Conservation (phyloP, 371 early-diverging fungal genomes). For the Mortierella sp. region DNA sequence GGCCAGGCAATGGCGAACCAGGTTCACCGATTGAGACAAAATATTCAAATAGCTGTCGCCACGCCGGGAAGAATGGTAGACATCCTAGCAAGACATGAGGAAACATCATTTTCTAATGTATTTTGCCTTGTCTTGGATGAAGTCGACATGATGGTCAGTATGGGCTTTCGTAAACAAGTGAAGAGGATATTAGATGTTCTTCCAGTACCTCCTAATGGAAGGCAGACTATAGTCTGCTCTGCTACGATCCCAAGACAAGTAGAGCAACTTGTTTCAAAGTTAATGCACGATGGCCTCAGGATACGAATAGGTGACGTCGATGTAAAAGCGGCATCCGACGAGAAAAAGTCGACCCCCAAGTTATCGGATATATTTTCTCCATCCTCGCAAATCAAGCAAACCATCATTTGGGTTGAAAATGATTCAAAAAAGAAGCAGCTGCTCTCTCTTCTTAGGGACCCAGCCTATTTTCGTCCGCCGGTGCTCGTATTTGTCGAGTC, state of each 20-base stretch:
- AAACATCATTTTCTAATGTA: slow-evolving; percentile 61
- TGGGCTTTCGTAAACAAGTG: slow-evolving; percentile 67
- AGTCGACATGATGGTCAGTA: slow-evolving; percentile 69
- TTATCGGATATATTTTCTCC: slow-evolving; percentile 39
- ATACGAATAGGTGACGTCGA: slow-evolving; percentile 45
- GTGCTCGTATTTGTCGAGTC: slow-evolving; percentile 71
- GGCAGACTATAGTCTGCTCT: slow-evolving; percentile 68
- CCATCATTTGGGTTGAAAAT: slow-evolving; percentile 75
- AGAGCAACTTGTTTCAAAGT: slow-evolving; percentile 31
- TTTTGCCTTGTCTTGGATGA: slow-evolving; percentile 73
- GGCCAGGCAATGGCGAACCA: slow-evolving; percentile 68
- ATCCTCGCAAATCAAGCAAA: slow-evolving; percentile 66
- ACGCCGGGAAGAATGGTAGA: slow-evolving; percentile 73
- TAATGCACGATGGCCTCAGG: slow-evolving; percentile 38
- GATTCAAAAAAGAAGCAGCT: slow-evolving; percentile 70
- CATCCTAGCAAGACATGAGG: slow-evolving; percentile 58
- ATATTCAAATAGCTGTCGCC: slow-evolving; percentile 69
- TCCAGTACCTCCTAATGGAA: slow-evolving; percentile 50
- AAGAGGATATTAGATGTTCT: slow-evolving; percentile 62
- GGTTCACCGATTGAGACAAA: slow-evolving; percentile 65
- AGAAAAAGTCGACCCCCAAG: background rate
- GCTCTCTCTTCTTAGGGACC: slow-evolving; percentile 66
- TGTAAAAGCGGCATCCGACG: background rate
- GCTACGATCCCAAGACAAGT: slow-evolving; percentile 59
- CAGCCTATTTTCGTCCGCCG: slow-evolving; percentile 68